These are phyloP conservation scores for Phalaenopsis aphrodite DNA, from an alignment of 106 monocot genomes.

Conservation along the genomic window DNA sequence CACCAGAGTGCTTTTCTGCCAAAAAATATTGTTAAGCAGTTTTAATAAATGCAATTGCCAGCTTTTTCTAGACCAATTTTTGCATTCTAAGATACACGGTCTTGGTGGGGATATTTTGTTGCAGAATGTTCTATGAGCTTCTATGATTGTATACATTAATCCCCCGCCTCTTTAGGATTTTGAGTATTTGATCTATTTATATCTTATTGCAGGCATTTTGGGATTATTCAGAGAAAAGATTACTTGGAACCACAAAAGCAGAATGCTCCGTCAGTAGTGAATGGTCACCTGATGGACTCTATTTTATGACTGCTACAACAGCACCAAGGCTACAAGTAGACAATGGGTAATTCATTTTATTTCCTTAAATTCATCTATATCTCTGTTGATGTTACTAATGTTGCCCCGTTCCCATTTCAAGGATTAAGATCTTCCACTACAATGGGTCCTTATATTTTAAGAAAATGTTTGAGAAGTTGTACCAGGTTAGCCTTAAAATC, in stretches of 20 bases:
- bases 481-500: slow-evolving; percentile 42
- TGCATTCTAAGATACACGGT: background rate
- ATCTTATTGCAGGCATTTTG: slow-evolving; percentile 64
- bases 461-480: slow-evolving; percentile 84
- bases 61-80: background rate
- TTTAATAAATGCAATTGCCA: background rate
- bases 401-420: slow-evolving; percentile 17
- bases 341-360: slow-evolving; percentile 53
- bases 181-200: background rate
- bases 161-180: background rate
- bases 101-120: background rate
- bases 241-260: slow-evolving; percentile 75
- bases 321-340: slow-evolving; percentile 96
- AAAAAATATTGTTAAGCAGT: background rate
- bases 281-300: slow-evolving; percentile 95
- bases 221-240: slow-evolving; percentile 80
- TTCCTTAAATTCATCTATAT: background rate
- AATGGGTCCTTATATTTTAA: slow-evolving; percentile 81
- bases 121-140: background rate
- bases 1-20: background rate
- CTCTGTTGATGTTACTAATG: slow-evolving; percentile 4
- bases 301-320: slow-evolving; percentile 98
- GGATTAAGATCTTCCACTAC: slow-evolving; percentile 82
- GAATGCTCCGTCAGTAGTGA: slow-evolving; percentile 95
- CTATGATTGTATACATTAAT: background rate